Percentiles rank a stretch among this genome's conserved stretches.
Evolutionary conservation across 2,329 filamentous ascomycete species (phyloP).

Genomic region (Trichoderma hamatum): DNA sequence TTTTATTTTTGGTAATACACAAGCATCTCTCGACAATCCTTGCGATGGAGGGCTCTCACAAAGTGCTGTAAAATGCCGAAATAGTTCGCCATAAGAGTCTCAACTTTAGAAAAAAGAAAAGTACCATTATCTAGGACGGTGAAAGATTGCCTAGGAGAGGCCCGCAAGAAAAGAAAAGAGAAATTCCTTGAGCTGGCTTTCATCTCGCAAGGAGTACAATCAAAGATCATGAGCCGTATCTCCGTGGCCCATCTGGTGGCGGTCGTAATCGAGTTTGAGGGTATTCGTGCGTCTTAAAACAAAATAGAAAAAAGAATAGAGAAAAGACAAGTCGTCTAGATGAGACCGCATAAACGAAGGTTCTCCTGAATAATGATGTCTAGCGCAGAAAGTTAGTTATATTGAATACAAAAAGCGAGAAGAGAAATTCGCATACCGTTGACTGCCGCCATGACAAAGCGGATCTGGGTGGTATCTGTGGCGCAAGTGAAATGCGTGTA

Average conservation of each 20-base stretch:
- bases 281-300: slow-evolving; percentile 45
- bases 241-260: slow-evolving; percentile 43
- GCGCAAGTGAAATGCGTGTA: slow-evolving; percentile 99
- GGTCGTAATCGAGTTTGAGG: slow-evolving; percentile 48
- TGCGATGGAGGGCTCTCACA: slow-evolving; percentile 36
- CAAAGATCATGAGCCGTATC: slow-evolving; percentile 45
- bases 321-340: slow-evolving; percentile 62
- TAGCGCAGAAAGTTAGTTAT: slow-evolving; percentile 52
- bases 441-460: slow-evolving; percentile 99
- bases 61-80: slow-evolving; percentile 31
- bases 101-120: slow-evolving; percentile 24
- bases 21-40: slow-evolving; percentile 38
- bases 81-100: slow-evolving; percentile 25
- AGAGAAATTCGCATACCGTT: slow-evolving; percentile 70
- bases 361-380: slow-evolving; percentile 99
- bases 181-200: slow-evolving; percentile 28
- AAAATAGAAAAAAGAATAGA: slow-evolving; percentile 34
- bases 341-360: slow-evolving; percentile 92
- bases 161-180: slow-evolving; percentile 11
- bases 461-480: slow-evolving; percentile 97
- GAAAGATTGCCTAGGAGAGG: slow-evolving; percentile 22
- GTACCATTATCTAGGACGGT: slow-evolving; percentile 27
- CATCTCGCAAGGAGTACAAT: slow-evolving; percentile 39
- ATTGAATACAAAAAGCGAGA: slow-evolving; percentile 15
- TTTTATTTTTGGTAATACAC: slow-evolving; percentile 38